Evolutionary conservation across 2,329 filamentous ascomycete species (phyloP), one percentile per base, ranked within the genome.

Genomic region (Pyricularia sp.): DNA sequence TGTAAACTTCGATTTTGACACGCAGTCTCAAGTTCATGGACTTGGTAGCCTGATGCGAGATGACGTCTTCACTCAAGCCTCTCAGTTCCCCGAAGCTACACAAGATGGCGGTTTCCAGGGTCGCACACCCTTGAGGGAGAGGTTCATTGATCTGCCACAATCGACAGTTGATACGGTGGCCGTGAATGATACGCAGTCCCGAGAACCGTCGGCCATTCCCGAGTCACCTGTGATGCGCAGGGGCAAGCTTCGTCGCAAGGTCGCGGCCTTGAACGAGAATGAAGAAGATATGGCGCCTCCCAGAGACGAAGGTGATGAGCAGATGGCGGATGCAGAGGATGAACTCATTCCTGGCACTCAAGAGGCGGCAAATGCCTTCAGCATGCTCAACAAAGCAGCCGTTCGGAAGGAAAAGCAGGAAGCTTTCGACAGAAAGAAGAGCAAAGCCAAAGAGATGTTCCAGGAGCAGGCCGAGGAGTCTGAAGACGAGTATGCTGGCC

Each of bases 401-500:
- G 81, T 78, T 67, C 55, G 55, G 8, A 77, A 78, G 70, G 76
- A 81, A 71, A 82, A 83, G 70, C 72, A 74, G n/a, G 79, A 82
- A 19, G 79, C 81, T 1, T 96, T 92, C 70, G 84, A 96, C 76
- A 90, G 88, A 75, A 93, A 91, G 75, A 93, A 89, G 74, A 96
- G 91, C 77, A 88, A 90, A 72, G 93, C 93, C 0, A 92, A 87
- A 71, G 87, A 88, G 28, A 90, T 96, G 83, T 82, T 99, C 49
- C 85, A 97, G 69, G 94, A 97, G 69, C 92, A 96, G 73, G 93
- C 94, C 67, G 91, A 96, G 71, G 94, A 99, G 76, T 99, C 94
- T 0, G 96, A 99, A 73, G 94, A 99, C 73, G 94, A 99, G 75
- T 99, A 97, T 74, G 93, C 93, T 53, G 94, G 94, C 4, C 81